phyloP scores from a whole-genome alignment of 768 basidiomycete species.

The Termitomyces sp. region DNA sequence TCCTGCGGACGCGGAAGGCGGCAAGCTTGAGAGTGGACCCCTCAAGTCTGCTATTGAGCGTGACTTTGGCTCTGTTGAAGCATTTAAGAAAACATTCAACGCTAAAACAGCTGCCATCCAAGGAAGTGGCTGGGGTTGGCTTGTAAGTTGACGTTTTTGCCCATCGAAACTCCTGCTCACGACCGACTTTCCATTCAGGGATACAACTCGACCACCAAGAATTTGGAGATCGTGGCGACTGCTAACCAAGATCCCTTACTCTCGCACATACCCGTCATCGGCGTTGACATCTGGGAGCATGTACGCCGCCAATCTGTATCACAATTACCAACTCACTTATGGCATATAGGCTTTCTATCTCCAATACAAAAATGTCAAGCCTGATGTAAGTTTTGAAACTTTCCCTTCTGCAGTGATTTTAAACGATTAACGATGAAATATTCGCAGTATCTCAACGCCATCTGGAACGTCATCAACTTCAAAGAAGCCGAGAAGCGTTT shows the following conservation, averaged over 20 bases:
- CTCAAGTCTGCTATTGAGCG: slow-evolving; percentile 72
- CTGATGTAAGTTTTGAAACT: slow-evolving; percentile 58
- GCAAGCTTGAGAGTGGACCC: slow-evolving; percentile 56
- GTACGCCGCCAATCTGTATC: slow-evolving; percentile 32
- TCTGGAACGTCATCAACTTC: slow-evolving; percentile 97
- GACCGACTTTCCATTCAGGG: slow-evolving; percentile 40
- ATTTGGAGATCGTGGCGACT: slow-evolving; percentile 88
- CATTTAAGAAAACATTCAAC: slow-evolving; percentile 84
- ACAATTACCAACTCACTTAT: background rate
- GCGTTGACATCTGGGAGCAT: slow-evolving; percentile 98
- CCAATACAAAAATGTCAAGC: slow-evolving; percentile 91
- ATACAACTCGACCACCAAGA: slow-evolving; percentile 57
- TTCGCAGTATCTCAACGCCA: slow-evolving; percentile 81
- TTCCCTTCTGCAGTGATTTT: background rate
- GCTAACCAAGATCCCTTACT: slow-evolving; percentile 92
- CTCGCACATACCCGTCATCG: slow-evolving; percentile 83
- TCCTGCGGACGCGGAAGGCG: slow-evolving; percentile 58
- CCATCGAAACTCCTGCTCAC: background rate
- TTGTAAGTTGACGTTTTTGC: slow-evolving; percentile 40
- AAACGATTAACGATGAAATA: background rate
- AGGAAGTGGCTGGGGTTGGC: slow-evolving; percentile 99
- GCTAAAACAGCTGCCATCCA: slow-evolving; percentile 87
- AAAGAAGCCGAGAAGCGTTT: slow-evolving; percentile 76
- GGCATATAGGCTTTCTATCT: slow-evolving; percentile 62
- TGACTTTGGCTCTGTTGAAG: slow-evolving; percentile 85